Evolutionary conservation across 257 asterid species (phyloP), one percentile per base, ranked within the genome.

Genomic region (Nicotiana paniculata): DNA sequence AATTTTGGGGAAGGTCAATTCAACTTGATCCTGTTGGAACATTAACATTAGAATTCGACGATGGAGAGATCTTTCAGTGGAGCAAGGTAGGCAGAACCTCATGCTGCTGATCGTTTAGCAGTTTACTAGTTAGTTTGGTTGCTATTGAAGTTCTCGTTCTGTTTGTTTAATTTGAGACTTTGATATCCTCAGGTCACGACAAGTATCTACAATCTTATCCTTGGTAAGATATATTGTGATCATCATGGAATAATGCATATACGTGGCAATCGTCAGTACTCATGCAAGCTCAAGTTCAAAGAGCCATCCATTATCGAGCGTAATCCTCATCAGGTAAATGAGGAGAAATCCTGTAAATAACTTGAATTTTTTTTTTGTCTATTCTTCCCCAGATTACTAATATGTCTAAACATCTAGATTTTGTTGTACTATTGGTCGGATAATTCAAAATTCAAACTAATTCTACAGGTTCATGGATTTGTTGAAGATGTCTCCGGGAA

Each of bases 1-100:
- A 92, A 86, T 95, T 95, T 86, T 93, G 99, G 98, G 98, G 99
- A 65, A 87, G 96, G 88, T 93, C 99, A 17, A 95, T 95, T 82
- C 99, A 95, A 85, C 90, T 95, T 16, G 99, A 93, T 88, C 99
- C 99, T 33, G 92, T 91, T 57, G 99, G 99, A 85, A 89, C 91
- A 83, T 91, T 95, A 82, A 85, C 92, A 37, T 83, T 93, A 80
- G 97, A 93, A 87, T 95, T 95, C 77, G 99, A 91, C 30, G 98
- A 95, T 85, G 99, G 99, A 69, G 99, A 95, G 89, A 87, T 91
- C 65, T 95, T 95, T 86, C 95, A 88, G 81, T 95, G 99, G 99
- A 92, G 92, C 93, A 95, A 93, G 98, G 99, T 95, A 79, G 81
- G 82, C 16, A 69, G 18, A n/a, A 46, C 37, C 13, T 53, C 81